A percentile compares a stretch with the other conserved stretches of the same genome.
Evolutionary conservation across 495 filamentous ascomycete species (phyloP).

Genomic region (Cryomyces antarcticus): DNA sequence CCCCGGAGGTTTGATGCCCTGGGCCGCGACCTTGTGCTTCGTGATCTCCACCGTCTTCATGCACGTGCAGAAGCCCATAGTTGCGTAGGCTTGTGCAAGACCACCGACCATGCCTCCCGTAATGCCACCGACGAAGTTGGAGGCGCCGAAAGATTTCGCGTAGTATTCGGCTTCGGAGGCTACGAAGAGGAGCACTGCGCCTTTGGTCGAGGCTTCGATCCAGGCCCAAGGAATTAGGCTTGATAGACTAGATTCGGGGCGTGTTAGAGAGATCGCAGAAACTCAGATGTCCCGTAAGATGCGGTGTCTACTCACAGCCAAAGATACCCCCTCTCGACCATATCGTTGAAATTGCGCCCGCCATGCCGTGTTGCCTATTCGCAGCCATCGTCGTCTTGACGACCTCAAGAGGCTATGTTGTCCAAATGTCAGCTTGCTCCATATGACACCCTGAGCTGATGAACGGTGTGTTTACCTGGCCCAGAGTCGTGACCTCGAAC

Average conservation of each 20-base stretch:
- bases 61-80: conserved; percentile 99
- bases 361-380: conserved; percentile 76
- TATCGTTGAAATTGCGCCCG: conserved; percentile 59
- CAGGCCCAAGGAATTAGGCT: conserved; percentile 98
- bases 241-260: conserved; percentile 57
- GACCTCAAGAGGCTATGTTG: conserved; percentile 72
- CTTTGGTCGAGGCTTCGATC: conserved; percentile 99
- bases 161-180: conserved; percentile 95
- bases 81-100: conserved; percentile 94
- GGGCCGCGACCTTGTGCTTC: conserved; percentile 78
- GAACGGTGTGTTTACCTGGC: conserved; percentile 36
- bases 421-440: too few species aligned
- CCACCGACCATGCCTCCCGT: conserved; percentile 80
- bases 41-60: conserved; percentile 99
- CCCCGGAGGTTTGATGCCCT: conserved; percentile 62
- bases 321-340: conserved; percentile 87
- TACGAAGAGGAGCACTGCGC: conserved; percentile 96
- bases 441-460: too few species aligned
- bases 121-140: conserved; percentile 75
- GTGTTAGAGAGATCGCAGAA: too few species aligned
- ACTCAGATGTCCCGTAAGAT: neutral
- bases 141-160: conserved; percentile 59
- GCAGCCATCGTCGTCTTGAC: conserved; percentile 99
- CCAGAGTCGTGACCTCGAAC: conserved; percentile 86
- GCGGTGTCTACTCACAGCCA: conserved; percentile 54